Percentiles rank a stretch among this genome's conserved stretches.
Evolutionary conservation across 495 filamentous ascomycete genomes (phyloP).

Genomic region (Schizothecium vesticola): DNA sequence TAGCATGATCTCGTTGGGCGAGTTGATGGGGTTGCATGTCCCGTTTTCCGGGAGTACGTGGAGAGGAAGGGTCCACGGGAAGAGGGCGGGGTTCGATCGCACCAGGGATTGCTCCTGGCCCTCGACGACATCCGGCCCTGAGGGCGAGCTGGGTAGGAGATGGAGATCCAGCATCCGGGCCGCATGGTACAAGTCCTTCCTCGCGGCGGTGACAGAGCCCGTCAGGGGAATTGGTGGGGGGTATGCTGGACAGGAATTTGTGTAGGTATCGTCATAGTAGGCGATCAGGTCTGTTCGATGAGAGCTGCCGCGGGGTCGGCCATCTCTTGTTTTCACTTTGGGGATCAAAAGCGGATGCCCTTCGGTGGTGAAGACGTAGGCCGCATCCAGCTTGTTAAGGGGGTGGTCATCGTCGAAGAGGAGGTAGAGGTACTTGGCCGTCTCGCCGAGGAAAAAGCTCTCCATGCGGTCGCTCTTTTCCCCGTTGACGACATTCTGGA

Average conservation of each 20-base stretch:
- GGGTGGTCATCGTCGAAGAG: constrained; percentile 84
- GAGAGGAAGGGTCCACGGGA: constrained; percentile 83
- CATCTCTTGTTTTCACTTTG: constrained; percentile 25
- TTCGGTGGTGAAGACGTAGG: constrained; percentile 93
- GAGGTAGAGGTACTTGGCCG: constrained; percentile 88
- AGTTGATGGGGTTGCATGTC: constrained; percentile 51
- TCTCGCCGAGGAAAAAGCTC: constrained; percentile 97
- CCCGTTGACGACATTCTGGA: constrained; percentile 87
- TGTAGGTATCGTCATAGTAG: constrained; percentile 35
- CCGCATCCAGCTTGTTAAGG: constrained; percentile 74
- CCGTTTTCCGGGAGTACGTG: constrained; percentile 69
- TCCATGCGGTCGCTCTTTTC: constrained; percentile 96
- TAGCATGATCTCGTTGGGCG: constrained; percentile 61
- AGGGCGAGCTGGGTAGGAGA: constrained; percentile 48
- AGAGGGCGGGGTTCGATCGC: constrained; percentile 63
- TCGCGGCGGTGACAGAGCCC: constrained; percentile 72
- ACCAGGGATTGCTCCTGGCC: constrained; percentile 36
- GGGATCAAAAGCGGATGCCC: constrained; percentile 91
- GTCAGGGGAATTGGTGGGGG: constrained; percentile 56
- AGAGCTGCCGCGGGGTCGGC: constrained; percentile 13
- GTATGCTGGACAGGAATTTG: constrained; percentile 57
- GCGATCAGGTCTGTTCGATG: constrained; percentile 17
- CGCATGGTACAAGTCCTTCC: constrained; percentile 86
- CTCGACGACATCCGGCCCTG: constrained; percentile 12
- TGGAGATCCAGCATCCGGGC: constrained; percentile 80